Percentiles rank a stretch among this genome's conserved stretches.
Evolutionary conservation across 2,329 filamentous ascomycete genomes (phyloP).

Genomic region (Fusarium cyanostomum): DNA sequence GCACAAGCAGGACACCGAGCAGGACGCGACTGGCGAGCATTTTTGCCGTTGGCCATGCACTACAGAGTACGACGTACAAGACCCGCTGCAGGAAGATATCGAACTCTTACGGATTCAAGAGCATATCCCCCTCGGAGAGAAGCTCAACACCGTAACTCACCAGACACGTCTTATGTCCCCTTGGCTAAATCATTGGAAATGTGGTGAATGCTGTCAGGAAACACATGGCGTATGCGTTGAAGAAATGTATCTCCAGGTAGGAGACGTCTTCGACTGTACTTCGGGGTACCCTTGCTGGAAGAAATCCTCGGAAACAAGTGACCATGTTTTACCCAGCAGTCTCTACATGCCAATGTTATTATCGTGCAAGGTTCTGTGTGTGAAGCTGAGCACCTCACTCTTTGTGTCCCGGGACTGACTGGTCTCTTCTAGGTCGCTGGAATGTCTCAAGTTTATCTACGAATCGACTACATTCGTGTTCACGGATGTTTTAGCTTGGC

Average conservation of each 20-base stretch:
- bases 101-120: background rate
- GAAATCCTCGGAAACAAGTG: background rate
- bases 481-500: background rate
- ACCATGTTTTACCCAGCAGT: background rate
- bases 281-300: slow-evolving; percentile 1
- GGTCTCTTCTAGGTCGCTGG: background rate
- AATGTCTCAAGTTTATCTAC: slow-evolving; percentile 9
- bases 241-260: background rate
- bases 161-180: background rate
- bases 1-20: background rate
- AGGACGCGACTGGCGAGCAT: background rate
- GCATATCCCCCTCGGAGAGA: background rate
- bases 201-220: no score
- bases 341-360: background rate
- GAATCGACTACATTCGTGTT: background rate
- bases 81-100: background rate
- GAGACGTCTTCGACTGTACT: background rate
- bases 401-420: background rate
- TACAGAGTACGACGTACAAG: slow-evolving; percentile 5
- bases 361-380: background rate
- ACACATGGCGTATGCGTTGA: no score
- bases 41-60: slow-evolving; percentile 26
- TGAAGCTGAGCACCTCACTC: background rate
- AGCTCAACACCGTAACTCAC: background rate
- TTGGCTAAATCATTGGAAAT: slow-evolving; percentile 8